phyloP scores from a whole-genome alignment of 2,329 filamentous ascomycete species.

The Fusarium tuaranense region DNA sequence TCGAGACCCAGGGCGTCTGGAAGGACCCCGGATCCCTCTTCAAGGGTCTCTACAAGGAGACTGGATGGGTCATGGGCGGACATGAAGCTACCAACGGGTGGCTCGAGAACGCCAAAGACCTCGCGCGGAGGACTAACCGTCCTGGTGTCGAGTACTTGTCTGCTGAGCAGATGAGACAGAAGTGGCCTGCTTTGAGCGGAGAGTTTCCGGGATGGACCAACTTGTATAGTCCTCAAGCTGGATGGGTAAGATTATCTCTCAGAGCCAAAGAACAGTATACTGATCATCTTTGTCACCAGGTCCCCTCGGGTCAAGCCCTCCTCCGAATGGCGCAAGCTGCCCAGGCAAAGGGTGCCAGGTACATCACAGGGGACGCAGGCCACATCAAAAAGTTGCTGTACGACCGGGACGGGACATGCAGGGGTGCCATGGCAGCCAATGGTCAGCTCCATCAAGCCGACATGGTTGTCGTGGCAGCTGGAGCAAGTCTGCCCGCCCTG shows the following conservation, averaged over 20 bases:
- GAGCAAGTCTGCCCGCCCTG: slow-evolving; percentile 73
- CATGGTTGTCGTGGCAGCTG: slow-evolving; percentile 73
- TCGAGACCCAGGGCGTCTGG: slow-evolving; percentile 48
- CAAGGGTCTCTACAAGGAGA: slow-evolving; percentile 45
- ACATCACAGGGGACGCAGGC: slow-evolving; percentile 44
- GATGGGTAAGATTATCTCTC: slow-evolving; percentile 41
- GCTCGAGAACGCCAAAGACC: slow-evolving; percentile 43
- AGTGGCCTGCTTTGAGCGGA: slow-evolving; percentile 46
- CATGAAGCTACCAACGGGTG: slow-evolving; percentile 45
- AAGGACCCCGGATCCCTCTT: slow-evolving; percentile 45
- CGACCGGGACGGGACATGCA: slow-evolving; percentile 40
- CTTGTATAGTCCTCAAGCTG: slow-evolving; percentile 42
- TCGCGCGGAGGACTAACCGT: slow-evolving; percentile 39
- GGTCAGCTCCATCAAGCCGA: slow-evolving; percentile 64
- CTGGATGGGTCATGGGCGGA: slow-evolving; percentile 47
- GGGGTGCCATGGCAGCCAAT: slow-evolving; percentile 63
- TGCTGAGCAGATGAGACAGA: slow-evolving; percentile 39
- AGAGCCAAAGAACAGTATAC: not conserved
- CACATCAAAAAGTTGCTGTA: slow-evolving; percentile 41
- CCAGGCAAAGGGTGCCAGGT: slow-evolving; percentile 41
- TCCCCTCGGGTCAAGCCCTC: slow-evolving; percentile 44
- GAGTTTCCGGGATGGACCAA: slow-evolving; percentile 46
- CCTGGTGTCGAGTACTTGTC: slow-evolving; percentile 44
- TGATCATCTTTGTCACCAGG: slow-evolving; percentile 12
- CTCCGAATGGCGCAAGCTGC: slow-evolving; percentile 48